Evolutionary conservation across 2,329 filamentous ascomycete genomes (phyloP).

Genomic region (Exophiala dermatitidis): DNA sequence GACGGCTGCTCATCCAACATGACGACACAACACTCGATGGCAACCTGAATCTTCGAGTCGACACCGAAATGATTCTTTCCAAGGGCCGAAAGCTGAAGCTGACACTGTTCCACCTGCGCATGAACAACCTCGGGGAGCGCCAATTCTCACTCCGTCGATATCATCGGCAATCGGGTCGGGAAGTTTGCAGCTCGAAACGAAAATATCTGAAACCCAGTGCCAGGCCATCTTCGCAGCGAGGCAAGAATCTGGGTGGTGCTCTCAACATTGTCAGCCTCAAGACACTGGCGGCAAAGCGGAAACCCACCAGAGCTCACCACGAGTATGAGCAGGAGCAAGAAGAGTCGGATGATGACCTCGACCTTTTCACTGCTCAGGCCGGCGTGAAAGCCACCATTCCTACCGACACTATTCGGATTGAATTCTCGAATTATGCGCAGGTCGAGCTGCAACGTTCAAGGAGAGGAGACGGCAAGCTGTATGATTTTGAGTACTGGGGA

Average conservation of each 20-base stretch:
- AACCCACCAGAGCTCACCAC: conserved; percentile 52
- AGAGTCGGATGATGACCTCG: conserved; percentile 27
- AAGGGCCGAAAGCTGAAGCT: conserved; percentile 56
- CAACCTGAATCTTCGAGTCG: conserved; percentile 92
- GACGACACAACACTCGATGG: conserved; percentile 86
- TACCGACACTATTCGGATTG: conserved; percentile 76
- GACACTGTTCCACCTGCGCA: conserved; percentile 85
- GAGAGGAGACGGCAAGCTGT: conserved; percentile 64
- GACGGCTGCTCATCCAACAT: conserved; percentile 74
- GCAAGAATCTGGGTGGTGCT: conserved; percentile 50
- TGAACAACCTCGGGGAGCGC: conserved; percentile 80
- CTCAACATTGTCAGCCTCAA: conserved; percentile 51
- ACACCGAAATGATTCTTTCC: conserved; percentile 60
- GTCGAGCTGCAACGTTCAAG: conserved; percentile 63
- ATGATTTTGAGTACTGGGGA: conserved; percentile 94
- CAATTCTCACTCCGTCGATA: conserved; percentile 90
- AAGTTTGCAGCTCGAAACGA: conserved; percentile 78
- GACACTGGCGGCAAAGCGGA: conserved; percentile 43
- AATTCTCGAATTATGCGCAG: conserved; percentile 96
- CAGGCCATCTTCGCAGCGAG: conserved; percentile 5
- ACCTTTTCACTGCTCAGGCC: conserved; percentile 15
- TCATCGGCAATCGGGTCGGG: conserved; percentile 83
- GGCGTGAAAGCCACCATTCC: conserved; percentile 33
- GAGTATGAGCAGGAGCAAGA: conserved; percentile 44
- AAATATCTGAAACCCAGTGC: conserved; percentile 50